Evolutionary conservation across 495 filamentous ascomycete species (phyloP).

Genomic region (Lichenothelia convexa): DNA sequence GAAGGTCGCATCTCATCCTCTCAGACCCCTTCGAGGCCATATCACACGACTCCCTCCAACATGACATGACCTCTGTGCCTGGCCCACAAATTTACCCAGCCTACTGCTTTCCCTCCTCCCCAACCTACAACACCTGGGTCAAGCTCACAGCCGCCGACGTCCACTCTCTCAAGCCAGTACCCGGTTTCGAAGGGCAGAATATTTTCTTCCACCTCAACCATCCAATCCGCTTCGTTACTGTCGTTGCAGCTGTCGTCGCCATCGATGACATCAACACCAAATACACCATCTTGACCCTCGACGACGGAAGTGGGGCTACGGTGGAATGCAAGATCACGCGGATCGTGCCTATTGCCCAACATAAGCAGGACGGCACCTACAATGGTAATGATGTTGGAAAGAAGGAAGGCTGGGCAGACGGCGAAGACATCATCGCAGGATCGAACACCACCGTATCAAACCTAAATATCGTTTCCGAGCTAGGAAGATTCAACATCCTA

Average conservation of each 20-base stretch:
- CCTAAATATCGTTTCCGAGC: conserved; percentile 6
- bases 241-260: conserved; percentile 61
- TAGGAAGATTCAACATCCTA: conserved; percentile 12
- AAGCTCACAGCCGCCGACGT: conserved; percentile 58
- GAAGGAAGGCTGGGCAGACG: background rate
- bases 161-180: conserved; percentile 33
- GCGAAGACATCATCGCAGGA: too few relatives aligned
- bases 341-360: conserved; percentile 8
- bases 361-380: conserved; percentile 9
- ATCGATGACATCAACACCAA: conserved; percentile 40
- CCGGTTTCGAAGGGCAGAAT: conserved; percentile 51
- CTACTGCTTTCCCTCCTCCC: conserved; percentile 69
- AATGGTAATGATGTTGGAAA: conserved; percentile 2
- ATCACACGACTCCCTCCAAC: conserved; percentile 11
- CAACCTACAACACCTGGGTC: conserved; percentile 70
- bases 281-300: conserved; percentile 49
- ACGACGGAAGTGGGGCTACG: conserved; percentile 69
- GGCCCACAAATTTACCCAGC: conserved; percentile 49
- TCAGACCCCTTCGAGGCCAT: too few relatives aligned
- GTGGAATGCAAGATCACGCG: conserved; percentile 38
- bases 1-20: too few relatives aligned
- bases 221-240: conserved; percentile 67
- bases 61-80: conserved; percentile 32
- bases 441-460: conserved; percentile 16
- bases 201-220: conserved; percentile 74